Evolutionary conservation across 2,329 filamentous ascomycete species (phyloP), one percentile per base, ranked within the genome.

Genomic region (Colletotrichum lupini): DNA sequence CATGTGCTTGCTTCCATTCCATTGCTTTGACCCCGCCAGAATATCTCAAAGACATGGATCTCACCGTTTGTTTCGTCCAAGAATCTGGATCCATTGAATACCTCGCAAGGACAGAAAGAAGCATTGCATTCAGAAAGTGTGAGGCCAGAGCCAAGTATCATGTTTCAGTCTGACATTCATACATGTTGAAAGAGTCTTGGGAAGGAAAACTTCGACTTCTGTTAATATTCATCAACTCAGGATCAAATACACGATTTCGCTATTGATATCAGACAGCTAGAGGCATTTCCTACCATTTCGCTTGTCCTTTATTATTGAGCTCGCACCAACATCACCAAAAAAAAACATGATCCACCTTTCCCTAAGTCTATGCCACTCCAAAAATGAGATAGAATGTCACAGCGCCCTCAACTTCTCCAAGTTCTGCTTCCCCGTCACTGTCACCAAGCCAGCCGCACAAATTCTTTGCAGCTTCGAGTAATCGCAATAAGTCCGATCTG

Each of bases 361-460:
- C 16, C 5, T n/a, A 19, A 49, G 42, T 49, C 19, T 49, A 49
- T 49, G 16, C 42, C 5, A 19, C 32, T 14, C 30, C 14, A 5
- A 28, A 35, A 3, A 5, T 64, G 19, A 26, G 5, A 14, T 19
- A 16, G 28, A 8, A 26, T 37, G 16, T 37, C 30, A 19, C n/a
- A 14, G 26, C 30, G 8, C 46, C 8, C 19, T n/a, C 55, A 53
- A 11, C 11, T n/a, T n/a, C 9, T 55, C 46, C 19, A 11, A 64
- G 32, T 32, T 35, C 28, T 49, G 22, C 14, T n/a, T 22, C 32
- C 30, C 22, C 56, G 3, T 56, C 46, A 3, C 14, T 24, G 57
- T 73, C 76, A 1, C 76, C 74, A 26, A 80, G 49, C 78, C 77
- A 80, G n/a, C 53, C 46, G 46, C 78, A 79, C 6, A 79, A 58